These are phyloP conservation scores for Scutellaria minor DNA, from an alignment of 257 asterid species.

Conservation along the genomic window DNA sequence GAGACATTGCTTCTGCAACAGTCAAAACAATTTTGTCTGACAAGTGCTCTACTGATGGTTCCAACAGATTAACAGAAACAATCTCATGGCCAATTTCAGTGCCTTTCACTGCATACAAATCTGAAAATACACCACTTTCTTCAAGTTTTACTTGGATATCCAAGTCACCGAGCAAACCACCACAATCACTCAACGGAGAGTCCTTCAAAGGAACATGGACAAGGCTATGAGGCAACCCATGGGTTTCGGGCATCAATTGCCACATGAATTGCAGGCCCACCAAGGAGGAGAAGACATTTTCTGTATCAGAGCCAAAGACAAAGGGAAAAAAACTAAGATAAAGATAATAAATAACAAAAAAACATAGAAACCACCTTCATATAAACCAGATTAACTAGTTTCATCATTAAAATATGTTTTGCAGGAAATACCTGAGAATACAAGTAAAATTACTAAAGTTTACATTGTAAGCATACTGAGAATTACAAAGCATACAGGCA, in stretches of 20 bases:
- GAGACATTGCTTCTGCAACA: constrained; percentile 96
- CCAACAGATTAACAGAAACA: constrained; percentile 79
- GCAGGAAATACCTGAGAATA: constrained; percentile 19
- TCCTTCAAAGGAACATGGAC: constrained; percentile 84
- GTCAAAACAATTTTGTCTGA: constrained; percentile 77
- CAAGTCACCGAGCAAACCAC: constrained; percentile 90
- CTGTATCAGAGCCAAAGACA: constrained; percentile 53
- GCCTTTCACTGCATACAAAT: constrained; percentile 81
- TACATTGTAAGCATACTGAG: background rate
- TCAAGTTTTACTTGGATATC: constrained; percentile 85
- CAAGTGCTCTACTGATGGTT: constrained; percentile 61
- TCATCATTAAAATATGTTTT: constrained; percentile 12
- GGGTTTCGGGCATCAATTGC: constrained; percentile 71
- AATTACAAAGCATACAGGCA: background rate
- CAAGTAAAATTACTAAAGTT: background rate
- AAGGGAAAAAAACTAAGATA: constrained; percentile 15
- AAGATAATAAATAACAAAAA: constrained; percentile 10
- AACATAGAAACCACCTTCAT: background rate
- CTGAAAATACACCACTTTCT: constrained; percentile 84
- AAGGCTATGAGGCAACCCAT: constrained; percentile 70
- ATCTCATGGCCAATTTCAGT: constrained; percentile 85
- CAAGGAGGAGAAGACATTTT: constrained; percentile 87
- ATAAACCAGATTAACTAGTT: constrained; percentile 25
- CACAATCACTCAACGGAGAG: constrained; percentile 89
- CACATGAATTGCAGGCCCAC: constrained; percentile 87